These are phyloP conservation scores for Anthracocystis walkeri DNA, from an alignment of 1,284 basidiomycete species.

Conservation along the genomic window DNA sequence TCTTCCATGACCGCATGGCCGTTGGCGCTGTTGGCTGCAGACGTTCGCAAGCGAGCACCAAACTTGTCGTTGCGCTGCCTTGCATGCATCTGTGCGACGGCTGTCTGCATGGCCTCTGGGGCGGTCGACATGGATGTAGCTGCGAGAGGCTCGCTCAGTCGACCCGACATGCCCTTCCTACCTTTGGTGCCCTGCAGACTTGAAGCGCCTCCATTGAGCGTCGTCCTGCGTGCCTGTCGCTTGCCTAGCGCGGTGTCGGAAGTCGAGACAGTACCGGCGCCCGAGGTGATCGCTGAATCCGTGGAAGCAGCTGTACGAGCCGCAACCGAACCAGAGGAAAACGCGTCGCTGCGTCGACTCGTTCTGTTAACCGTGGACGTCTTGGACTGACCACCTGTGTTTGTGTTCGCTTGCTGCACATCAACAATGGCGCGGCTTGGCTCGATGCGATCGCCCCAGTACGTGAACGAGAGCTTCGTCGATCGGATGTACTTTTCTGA, in stretches of 20 bases:
- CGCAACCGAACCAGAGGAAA: not conserved
- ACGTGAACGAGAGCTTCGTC: slow-evolving; percentile 61
- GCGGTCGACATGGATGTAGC: slow-evolving; percentile 43
- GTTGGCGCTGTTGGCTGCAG: slow-evolving; percentile 2
- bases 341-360: not conserved
- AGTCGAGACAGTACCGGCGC: slow-evolving; percentile 4
- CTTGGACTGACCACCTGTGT: not conserved
- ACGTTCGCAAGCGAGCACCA: slow-evolving; percentile 35
- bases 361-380: not conserved
- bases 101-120: slow-evolving; percentile 40
- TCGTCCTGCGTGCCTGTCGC: slow-evolving; percentile 21
- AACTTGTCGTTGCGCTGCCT: slow-evolving; percentile 50
- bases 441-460: slow-evolving; percentile 58
- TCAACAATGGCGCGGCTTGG: slow-evolving; percentile 34
- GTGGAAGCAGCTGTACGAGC: slow-evolving; percentile 12
- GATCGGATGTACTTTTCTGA: slow-evolving; percentile 55
- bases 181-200: not conserved
- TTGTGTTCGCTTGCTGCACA: not conserved
- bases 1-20: slow-evolving; percentile 7
- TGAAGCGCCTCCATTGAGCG: not conserved
- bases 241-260: not conserved
- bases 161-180: slow-evolving; percentile 21
- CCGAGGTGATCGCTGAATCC: slow-evolving; percentile 10
- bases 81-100: slow-evolving; percentile 52
- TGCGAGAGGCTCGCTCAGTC: slow-evolving; percentile 39